Evolutionary conservation across 129 eudicot genomes (phyloP).

Genomic region (Daucus carota): DH1_v3.0 NC_030383.2:7585001-7585500

Average conservation of each 20-base stretch:
- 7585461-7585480: constrained; percentile 94
- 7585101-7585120: background rate
- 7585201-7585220: constrained; percentile 39
- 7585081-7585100: background rate
- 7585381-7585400: constrained; percentile 74
- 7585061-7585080: constrained; percentile 42
- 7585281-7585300: background rate
- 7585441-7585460: constrained; percentile 56
- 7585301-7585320: constrained; percentile 27
- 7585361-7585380: constrained; percentile 74
- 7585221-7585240: constrained; percentile 32
- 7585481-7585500: constrained; percentile 91
- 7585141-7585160: background rate
- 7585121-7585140: background rate
- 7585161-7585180: constrained; percentile 28
- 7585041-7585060: constrained; percentile 26
- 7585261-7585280: background rate
- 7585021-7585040: constrained; percentile 24
- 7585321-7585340: constrained; percentile 34
- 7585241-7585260: constrained; percentile 1
- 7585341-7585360: constrained; percentile 52
- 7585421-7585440: constrained; percentile 81
- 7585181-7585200: constrained; percentile 51
- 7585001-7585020: constrained; percentile 22
- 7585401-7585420: constrained; percentile 99